These are phyloP conservation scores for Spergularia azorica DNA, from an alignment of 179 eudicot species.

Conservation along the genomic window DNA sequence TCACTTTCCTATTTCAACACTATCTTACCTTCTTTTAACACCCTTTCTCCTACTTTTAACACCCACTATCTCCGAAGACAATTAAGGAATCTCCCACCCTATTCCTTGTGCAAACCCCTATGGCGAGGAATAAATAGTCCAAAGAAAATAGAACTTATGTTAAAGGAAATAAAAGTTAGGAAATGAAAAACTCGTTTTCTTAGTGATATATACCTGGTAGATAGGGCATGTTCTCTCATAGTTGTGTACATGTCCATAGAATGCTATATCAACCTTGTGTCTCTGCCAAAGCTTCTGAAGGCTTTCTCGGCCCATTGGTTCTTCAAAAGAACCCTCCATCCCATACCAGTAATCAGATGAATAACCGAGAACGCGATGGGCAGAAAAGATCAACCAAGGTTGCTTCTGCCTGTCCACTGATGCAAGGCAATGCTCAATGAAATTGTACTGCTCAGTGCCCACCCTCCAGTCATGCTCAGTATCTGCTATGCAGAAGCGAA, in stretches of 20 bases:
- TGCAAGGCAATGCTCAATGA: constrained; percentile 66
- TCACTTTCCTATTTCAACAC: too few species aligned
- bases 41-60: too few species aligned
- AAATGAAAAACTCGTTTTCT: not conserved
- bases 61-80: too few species aligned
- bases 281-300: constrained; percentile 76
- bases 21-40: too few species aligned
- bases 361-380: constrained; percentile 77
- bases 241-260: constrained; percentile 73
- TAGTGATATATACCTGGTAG: constrained; percentile 49
- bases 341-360: constrained; percentile 56
- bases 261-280: constrained; percentile 68
- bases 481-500: constrained; percentile 72
- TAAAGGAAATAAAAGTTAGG: not conserved
- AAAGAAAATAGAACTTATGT: not conserved
- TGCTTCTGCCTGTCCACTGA: constrained; percentile 66
- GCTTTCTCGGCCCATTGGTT: constrained; percentile 79
- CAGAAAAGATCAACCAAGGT: constrained; percentile 73
- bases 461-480: constrained; percentile 80
- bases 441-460: constrained; percentile 70
- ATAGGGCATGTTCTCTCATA: constrained; percentile 70
- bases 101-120: too few species aligned
- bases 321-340: constrained; percentile 63
- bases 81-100: too few species aligned
- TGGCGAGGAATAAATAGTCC: not conserved